Percentiles rank a stretch among this genome's conserved stretches.
phyloP scores from a whole-genome alignment of 2,329 filamentous ascomycete genomes.

The Rhexocercosporidium sp. region DNA sequence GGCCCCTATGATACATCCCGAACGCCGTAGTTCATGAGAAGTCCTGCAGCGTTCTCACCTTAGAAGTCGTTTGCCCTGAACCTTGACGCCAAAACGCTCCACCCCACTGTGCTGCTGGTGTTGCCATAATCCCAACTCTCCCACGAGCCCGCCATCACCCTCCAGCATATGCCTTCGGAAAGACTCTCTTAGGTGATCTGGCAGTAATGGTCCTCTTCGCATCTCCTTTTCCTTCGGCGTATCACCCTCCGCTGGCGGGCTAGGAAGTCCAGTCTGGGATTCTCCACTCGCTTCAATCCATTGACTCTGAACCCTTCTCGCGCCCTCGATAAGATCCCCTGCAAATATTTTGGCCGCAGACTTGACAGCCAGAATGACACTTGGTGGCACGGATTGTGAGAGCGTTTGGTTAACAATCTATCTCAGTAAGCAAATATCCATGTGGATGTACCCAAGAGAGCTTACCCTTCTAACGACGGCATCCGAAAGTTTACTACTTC shows the following conservation, averaged over 20 bases:
- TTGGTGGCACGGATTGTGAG: constrained; percentile 76
- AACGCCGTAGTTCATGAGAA: neutral
- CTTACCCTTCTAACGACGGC: constrained; percentile 70
- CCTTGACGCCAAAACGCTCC: constrained; percentile 55
- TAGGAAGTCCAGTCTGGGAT: constrained; percentile 58
- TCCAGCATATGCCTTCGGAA: constrained; percentile 69
- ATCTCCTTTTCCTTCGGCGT: constrained; percentile 44
- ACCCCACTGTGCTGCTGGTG: constrained; percentile 63
- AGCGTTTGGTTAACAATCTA: constrained; percentile 80
- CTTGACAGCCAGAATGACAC: constrained; percentile 76
- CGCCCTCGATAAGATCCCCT: constrained; percentile 75
- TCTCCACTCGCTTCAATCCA: constrained; percentile 66
- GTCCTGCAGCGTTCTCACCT: constrained; percentile 30
- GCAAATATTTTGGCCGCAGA: constrained; percentile 79
- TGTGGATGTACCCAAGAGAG: constrained; percentile 17
- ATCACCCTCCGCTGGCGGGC: constrained; percentile 45
- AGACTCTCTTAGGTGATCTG: constrained; percentile 78
- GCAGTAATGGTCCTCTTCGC: constrained; percentile 65
- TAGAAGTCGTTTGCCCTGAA: constrained; percentile 40
- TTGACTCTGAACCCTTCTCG: constrained; percentile 72
- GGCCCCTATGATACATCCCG: neutral
- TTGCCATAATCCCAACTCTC: constrained; percentile 65
- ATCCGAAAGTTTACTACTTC: constrained; percentile 70
- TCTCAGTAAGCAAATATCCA: neutral
- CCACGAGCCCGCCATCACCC: constrained; percentile 63